Evolutionary conservation across 1,284 basidiomycete species (phyloP), one percentile per base, ranked within the genome.

Genomic region (Fomitiporia mediterranea): DNA sequence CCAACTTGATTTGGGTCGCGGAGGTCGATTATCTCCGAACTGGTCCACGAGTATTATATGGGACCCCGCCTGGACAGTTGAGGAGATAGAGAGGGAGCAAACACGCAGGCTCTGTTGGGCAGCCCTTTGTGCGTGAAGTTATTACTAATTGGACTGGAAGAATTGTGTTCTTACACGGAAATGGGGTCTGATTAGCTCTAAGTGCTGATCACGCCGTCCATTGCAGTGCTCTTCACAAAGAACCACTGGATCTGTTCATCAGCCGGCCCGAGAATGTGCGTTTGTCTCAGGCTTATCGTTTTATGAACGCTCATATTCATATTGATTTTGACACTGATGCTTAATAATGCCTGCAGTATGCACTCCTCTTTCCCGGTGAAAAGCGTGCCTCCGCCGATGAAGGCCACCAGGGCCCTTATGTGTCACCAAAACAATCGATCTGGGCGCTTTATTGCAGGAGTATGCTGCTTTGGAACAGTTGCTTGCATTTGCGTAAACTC

Each of bases 361-460:
- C 72, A 28, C 62, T 83, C 19, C 65, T 83, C 50, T 83, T 83
- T 65, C 80, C 81, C 15, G 84, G 84, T 9, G 85, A 88, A 69
- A 75, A 83, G 64, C 78, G 78, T 54, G 66, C 64, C 65, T 53
- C 75, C 67, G 51, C 69, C 67, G 59, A 76, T 70, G 71, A 74
- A 63, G 56, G 68, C 66, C 25, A 62, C 64, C n/a, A 65, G 69
- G 43, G 69, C 69, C 27, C 65, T 68, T 34, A 57, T 30, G 64
- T 65, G 49, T 82, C 82, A 11, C 75, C 83, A 9, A 88, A 88
- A 66, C 84, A 89, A 60, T 83, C 83, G 7, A 74, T 90, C 2
- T 89, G 86, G 86, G 87, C 85, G 0, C 72, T 91, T 32, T 87
- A 88, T 64, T 88, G 84, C 69, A 82, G 88, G 49, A 81, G 81